Base-by-base conservation (phyloP, 2,329 filamentous ascomycete species). In the Zalaria obscura region DNA sequence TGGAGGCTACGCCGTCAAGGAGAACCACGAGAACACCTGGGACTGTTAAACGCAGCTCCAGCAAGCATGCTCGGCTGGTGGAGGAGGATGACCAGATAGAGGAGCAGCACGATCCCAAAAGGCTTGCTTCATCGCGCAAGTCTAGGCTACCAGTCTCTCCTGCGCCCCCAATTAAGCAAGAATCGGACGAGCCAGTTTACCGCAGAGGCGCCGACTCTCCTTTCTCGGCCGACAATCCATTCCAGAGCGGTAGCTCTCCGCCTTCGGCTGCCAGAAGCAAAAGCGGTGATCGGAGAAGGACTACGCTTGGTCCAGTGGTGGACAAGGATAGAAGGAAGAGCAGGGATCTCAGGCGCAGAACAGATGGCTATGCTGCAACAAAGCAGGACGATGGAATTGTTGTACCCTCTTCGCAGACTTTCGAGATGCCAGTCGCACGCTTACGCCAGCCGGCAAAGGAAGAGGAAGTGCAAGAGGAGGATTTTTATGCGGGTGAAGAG, bases 191-290 rank as follows among this genome's bases (percentile, higher is more conserved):
- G 51, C 25, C 56, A 49, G 4, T 45, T 40, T 26, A 45, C 40
- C 38, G 47, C 43, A 9, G 48, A 46, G 52, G 51, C 50, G n/a
- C 47, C 55, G 26, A 81, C 72, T 52, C 80, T n/a, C 46, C 83
- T 28, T 96, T 96, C 60, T 86, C 82, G 1, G 74, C 80, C 50
- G 86, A 95, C 41, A 96, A 96, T 54, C 88, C 89, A 0, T 96
- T 96, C 57, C 89, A 96, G 59, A 84, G 83, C 55, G 82, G 86
- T 34, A 83, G 80, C 59, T 81, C 84, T 6, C 79, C 84, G 2
- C 61, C 72, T 4, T 47, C 54, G 25, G 48, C 52, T 52, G 43
- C 45, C 45, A 41, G 56, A 56, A 56, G 41, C 54, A 61, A 62
- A 65, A 55, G 60, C 62, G 33, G 52, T 49, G 44, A 61, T 52